Percentiles rank a stretch among this genome's conserved stretches.
Evolutionary conservation across 345 rosid species (phyloP).

Genomic region (Xanthoceras sorbifolium): DNA sequence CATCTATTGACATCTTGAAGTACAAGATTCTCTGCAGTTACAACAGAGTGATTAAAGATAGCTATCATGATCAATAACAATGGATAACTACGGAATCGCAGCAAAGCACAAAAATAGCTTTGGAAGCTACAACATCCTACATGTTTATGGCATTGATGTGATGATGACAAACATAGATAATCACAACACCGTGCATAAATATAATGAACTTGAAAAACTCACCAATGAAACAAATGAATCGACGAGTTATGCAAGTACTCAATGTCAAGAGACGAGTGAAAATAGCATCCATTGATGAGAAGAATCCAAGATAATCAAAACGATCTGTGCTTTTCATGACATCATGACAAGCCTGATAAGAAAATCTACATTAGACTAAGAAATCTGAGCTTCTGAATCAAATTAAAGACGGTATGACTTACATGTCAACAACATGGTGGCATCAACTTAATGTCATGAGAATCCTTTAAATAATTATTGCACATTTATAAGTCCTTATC

Average conservation of each 20-base stretch:
- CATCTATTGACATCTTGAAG: constrained; percentile 40
- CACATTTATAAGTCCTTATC: not conserved
- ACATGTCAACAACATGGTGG: not conserved
- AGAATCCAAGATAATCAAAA: constrained; percentile 38
- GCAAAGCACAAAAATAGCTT: not conserved
- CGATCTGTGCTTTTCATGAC: constrained; percentile 25
- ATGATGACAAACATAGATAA: not conserved
- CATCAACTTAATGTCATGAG: not conserved
- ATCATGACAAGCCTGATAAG: constrained; percentile 40
- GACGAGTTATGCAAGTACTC: constrained; percentile 39
- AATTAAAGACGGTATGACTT: not conserved
- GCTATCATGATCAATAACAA: not conserved
- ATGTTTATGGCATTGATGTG: not conserved
- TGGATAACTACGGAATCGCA: not conserved
- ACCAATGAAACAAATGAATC: constrained; percentile 49
- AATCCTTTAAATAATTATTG: not conserved
- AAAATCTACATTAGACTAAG: constrained; percentile 22
- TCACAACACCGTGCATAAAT: not conserved
- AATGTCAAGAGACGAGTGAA: constrained; percentile 39
- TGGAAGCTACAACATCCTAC: not conserved
- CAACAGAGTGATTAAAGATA: constrained; percentile 18
- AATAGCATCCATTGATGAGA: constrained; percentile 32
- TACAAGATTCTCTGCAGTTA: constrained; percentile 53
- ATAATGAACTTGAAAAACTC: constrained; percentile 28
- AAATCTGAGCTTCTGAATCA: constrained; percentile 13